Percentiles rank a stretch among this genome's conserved stretches.
Evolutionary conservation across 306 rosid genomes (phyloP).

Genomic region (Quercus alba): DNA sequence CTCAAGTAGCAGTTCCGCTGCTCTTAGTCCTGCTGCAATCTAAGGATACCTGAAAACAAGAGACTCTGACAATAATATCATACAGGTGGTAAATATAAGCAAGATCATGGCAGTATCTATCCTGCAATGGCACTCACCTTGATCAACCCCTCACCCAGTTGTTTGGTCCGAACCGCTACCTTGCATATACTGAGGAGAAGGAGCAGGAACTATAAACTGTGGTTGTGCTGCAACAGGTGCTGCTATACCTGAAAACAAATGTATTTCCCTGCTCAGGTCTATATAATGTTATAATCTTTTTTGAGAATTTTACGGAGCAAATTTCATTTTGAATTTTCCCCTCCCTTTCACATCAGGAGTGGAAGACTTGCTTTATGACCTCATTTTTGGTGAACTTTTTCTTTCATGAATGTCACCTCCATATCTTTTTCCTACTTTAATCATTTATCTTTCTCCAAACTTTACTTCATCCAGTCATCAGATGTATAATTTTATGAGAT

Average conservation of each 20-base stretch:
- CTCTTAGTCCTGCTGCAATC: slow-evolving; percentile 99
- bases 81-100: slow-evolving; percentile 12
- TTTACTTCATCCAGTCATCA: neutral
- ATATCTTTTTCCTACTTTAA: neutral
- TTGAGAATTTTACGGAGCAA: neutral
- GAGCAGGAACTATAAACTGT: slow-evolving; percentile 75
- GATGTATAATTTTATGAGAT: neutral
- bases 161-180: slow-evolving; percentile 87
- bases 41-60: slow-evolving; percentile 56
- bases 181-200: slow-evolving; percentile 68
- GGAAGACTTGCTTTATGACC: neutral
- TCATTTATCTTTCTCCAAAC: neutral
- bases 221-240: slow-evolving; percentile 79
- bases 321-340: neutral
- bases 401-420: neutral
- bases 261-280: slow-evolving; percentile 6
- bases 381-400: neutral
- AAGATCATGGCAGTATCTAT: neutral
- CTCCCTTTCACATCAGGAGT: neutral
- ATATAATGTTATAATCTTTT: neutral
- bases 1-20: slow-evolving; percentile 96
- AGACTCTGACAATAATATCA: slow-evolving; percentile 16
- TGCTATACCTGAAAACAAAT: slow-evolving; percentile 56
- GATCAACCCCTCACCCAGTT: slow-evolving; percentile 72
- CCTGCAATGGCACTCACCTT: slow-evolving; percentile 45